Percentiles rank a stretch among this genome's conserved stretches.
phyloP scores from a whole-genome alignment of 331 rosid genomes.

The Malus hybrid region DNA sequence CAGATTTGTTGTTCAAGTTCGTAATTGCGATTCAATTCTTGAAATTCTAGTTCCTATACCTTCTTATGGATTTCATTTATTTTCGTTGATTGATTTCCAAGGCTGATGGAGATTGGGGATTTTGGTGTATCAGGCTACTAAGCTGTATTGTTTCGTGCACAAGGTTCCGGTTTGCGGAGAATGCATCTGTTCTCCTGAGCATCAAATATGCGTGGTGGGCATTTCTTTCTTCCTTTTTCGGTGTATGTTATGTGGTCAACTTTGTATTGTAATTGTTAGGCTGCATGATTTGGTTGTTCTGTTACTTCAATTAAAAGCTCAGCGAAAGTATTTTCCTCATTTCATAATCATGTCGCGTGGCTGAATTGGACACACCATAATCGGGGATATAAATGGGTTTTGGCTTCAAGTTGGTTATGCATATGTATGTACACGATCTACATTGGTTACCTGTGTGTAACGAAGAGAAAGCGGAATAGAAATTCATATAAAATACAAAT shows the following conservation, averaged over 20 bases:
- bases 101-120: not conserved
- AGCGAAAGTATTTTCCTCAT: not conserved
- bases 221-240: not conserved
- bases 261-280: not conserved
- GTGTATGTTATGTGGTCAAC: not conserved
- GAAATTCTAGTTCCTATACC: not conserved
- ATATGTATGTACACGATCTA: not conserved
- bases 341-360: not conserved
- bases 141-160: constrained; percentile 94
- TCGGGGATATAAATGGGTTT: not conserved
- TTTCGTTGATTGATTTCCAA: not conserved
- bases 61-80: not conserved
- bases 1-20: not conserved
- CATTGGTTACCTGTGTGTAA: not conserved
- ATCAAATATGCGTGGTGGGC: constrained; percentile 87
- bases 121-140: constrained; percentile 78
- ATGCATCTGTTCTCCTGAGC: constrained; percentile 94
- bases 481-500: not conserved
- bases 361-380: not conserved
- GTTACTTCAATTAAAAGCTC: not conserved
- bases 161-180: constrained; percentile 99
- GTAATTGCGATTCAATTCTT: not conserved
- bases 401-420: not conserved
- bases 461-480: not conserved
- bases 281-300: not conserved